Base-by-base conservation (phyloP, 257 asterid species). In the Fraxinus quadrangulata region DNA sequence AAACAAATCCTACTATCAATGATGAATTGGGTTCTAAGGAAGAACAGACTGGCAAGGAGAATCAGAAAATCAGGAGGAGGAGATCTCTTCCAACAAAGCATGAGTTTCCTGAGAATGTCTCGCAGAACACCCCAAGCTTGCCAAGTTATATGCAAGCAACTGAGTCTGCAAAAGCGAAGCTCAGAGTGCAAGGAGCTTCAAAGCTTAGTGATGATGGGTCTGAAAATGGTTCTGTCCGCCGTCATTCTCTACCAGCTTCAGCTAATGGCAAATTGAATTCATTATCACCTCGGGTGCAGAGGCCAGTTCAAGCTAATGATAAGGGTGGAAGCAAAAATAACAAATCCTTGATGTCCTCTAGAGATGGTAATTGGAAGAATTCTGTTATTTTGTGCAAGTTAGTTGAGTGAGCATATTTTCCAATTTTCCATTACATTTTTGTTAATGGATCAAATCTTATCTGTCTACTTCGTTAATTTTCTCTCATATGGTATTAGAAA, bases 91-190 rank as follows among this genome's bases (percentile, higher is more conserved):
- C 97, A 8, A 84, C 91, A 24, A 92, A 92, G 88, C 88, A 85
- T 51, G 99, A 91, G 74, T 81, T 81, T 75, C 71, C 88, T 47
- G 99, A 92, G 81, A 95, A 88, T 79, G 82, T 88, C 78, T 87
- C 90, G 2, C 92, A 91, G 84, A 92, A 91, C 59, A 70, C 91
- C 47, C 87, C 94, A 37, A 88, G 87, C 78, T 70, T 95, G 82
- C 98, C 99, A 12, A 92, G 99, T 81, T 95, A 95, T 79, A 95
- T 95, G 99, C 93, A 91, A 9, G 96, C 97, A 23, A 95, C 98
- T 45, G 86, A 86, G 82, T 95, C 98, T 67, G 99, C 97, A 26
- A 95, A 92, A 84, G 99, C 98, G 23, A 95, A 92, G 88, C 99
- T 95, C 72, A 90, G 92, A 87, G 88, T 91, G 56, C 96, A 93